phyloP scores from a whole-genome alignment of 352 stramenopile genomes.

The Nothophytophthora sp. region DNA sequence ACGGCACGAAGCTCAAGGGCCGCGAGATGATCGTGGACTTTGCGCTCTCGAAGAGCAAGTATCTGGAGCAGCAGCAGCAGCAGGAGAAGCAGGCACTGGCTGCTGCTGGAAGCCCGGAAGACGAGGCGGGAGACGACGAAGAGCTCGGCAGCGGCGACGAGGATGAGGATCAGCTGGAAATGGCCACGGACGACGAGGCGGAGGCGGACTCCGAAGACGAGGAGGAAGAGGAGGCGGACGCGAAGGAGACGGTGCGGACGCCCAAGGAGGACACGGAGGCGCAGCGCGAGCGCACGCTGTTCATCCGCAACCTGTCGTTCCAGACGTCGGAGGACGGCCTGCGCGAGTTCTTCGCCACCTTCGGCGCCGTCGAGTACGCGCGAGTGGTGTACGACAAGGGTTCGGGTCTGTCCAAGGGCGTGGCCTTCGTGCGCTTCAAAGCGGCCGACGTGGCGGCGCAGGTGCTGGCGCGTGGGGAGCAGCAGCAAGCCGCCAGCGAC shows the following conservation, averaged over 20 bases:
- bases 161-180: constrained; percentile 53
- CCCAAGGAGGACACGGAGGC: constrained; percentile 67
- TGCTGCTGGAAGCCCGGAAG: constrained; percentile 16
- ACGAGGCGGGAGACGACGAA: constrained; percentile 37
- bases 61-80: constrained; percentile 74
- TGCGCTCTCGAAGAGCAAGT: constrained; percentile 79
- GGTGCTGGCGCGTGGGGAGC: constrained; percentile 57
- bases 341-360: constrained; percentile 71
- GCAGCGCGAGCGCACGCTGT: constrained; percentile 81
- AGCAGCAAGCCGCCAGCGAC: constrained; percentile 25
- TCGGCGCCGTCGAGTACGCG: constrained; percentile 79
- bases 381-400: constrained; percentile 79
- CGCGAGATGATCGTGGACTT: constrained; percentile 89
- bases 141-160: constrained; percentile 38
- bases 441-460: constrained; percentile 48
- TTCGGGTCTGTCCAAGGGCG: constrained; percentile 80
- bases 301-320: constrained; percentile 87
- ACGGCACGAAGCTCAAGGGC: constrained; percentile 78
- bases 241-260: constrained; percentile 19
- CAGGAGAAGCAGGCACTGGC: constrained; percentile 35
- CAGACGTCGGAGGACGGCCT: constrained; percentile 75
- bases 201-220: constrained; percentile 22
- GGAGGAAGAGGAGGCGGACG: constrained; percentile 30
- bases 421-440: constrained; percentile 85
- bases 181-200: constrained; percentile 45